Base-by-base conservation (phyloP, 345 rosid genomes). In the Citropsis articulata region DNA sequence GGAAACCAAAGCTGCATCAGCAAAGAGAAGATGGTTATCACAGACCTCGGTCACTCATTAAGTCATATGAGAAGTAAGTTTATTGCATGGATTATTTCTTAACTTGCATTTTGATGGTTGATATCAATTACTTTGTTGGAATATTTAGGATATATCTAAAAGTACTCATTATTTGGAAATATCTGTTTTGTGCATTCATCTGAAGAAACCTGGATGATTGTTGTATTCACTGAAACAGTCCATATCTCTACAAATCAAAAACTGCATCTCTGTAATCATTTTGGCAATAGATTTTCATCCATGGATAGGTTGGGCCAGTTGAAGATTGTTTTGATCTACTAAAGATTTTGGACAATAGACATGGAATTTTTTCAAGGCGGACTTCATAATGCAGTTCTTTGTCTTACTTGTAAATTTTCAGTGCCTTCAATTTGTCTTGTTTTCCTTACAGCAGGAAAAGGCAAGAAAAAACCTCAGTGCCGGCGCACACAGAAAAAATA, bases 21-120 rank as follows among this genome's bases (percentile, higher is more conserved):
- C 75, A 79, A 69, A 83, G 89, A 53, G 82, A 84, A 76, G 86
- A 77, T 76, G 89, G 87, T 72, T 82, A 86, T 64, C 82, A 91
- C 75, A 87, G 98, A 83, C 98, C 97, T 56, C 72, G 31, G 64
- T 87, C 97, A 28, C 78, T 92, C 5, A 84, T 89, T 85, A 89
- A 81, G 77, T 50, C 70, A 77, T 79, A 65, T 50, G 72, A 74
- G 27, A 81, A 59, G 91, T 89, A 88, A 88, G 91, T 82, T 70
- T 42, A 63, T 66, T 56, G 38, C 57, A n/a, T 25, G 57, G 56
- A 24, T 69, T 35, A 22, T 27, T 72, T 35, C 9, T 35, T 40
- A 33, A 33, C 48, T 56, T 48, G 48, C 63, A 28, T 30, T 27
- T 48, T 48, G 2, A 30, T 55, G 48, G 48, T 55, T 22, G n/a